Base-by-base conservation (phyloP, 2,329 filamentous ascomycete species). In the Beauveria sp. region DNA sequence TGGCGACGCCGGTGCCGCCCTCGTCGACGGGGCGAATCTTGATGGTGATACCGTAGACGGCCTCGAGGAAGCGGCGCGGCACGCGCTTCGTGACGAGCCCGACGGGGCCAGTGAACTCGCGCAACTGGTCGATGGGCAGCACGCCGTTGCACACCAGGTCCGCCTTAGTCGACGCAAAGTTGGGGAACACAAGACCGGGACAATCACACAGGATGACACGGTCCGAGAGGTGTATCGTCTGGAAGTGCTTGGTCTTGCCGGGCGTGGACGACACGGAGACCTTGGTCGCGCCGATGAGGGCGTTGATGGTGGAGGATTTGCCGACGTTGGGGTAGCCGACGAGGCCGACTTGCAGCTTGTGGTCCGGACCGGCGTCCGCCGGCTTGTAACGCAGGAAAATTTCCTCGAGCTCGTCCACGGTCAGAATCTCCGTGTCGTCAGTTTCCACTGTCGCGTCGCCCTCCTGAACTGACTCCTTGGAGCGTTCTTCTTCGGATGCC, bases 301-400 rank as follows among this genome's bases (percentile, higher is more conserved):
- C 93, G 78, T 99, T 99, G 82, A 99, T 99, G 18, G 95, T 99
- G 54, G 93, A 97, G 1, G 96, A 99, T 78, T 99, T 99, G 77
- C 95, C 95, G 65, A 99, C 95, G 78, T 99, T 99, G 70, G 95
- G 95, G 76, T 99, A 99, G 63, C 95, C 95, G 43, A 99, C 95
- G 22, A 99, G 81, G 68, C 95, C 95, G 67, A 99, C 95, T 66
- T 91, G 87, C 5, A 93, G 88, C 74, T 96, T 97, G 65, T 76
- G 76, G 51, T 80, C 78, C 9, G 77, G 68, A 4, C 83, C 79
- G 69, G 78, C 72, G 62, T 79, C 75, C 63, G 77, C 75, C 31
- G 85, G 80, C 9, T 79, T 85, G 72, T 96, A 88, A 67, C 86
- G 77, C 20, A 98, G 77, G 77, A 99, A 96, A 6, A 98, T 86